Evolutionary conservation across 495 filamentous ascomycete genomes (phyloP).

Genomic region (Cryomyces antarcticus): DNA sequence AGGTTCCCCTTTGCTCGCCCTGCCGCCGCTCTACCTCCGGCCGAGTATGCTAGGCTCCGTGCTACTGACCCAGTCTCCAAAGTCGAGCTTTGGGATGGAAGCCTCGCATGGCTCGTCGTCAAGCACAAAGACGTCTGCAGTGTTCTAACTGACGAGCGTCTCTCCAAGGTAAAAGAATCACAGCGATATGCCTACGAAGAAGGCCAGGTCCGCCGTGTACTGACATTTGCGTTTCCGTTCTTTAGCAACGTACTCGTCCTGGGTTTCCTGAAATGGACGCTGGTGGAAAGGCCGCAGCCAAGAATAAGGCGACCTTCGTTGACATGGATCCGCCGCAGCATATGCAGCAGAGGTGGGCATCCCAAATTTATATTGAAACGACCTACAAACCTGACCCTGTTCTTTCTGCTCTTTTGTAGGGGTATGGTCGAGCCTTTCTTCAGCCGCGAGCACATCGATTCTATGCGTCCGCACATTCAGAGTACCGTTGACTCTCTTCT

Average conservation of each 20-base stretch:
- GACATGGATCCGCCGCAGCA: conserved; percentile 28
- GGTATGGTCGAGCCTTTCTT: conserved; percentile 25
- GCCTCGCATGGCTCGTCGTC: conserved; percentile 23
- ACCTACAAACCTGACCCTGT: too few relatives aligned
- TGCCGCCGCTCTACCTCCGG: conserved; percentile 20
- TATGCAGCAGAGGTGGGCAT: conserved; percentile 14
- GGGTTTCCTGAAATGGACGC: conserved; percentile 25
- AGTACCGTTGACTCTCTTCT: conserved; percentile 23
- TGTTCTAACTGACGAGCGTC: conserved; percentile 19
- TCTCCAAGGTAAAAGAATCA: neutral
- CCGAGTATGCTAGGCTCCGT: conserved; percentile 22
- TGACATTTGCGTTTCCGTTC: neutral
- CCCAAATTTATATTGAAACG: too few relatives aligned
- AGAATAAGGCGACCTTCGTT: conserved; percentile 27
- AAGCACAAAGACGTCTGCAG: conserved; percentile 25
- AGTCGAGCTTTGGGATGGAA: conserved; percentile 25
- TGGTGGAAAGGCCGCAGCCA: conserved; percentile 21
- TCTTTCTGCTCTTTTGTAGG: neutral
- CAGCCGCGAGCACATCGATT: conserved; percentile 17
- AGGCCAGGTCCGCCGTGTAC: neutral
- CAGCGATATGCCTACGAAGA: neutral
- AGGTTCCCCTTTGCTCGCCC: conserved; percentile 25
- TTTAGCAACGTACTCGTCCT: conserved; percentile 18
- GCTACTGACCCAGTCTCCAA: conserved; percentile 20
- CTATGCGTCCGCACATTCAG: conserved; percentile 22